A percentile compares a stretch with the other conserved stretches of the same genome.
Conservation (phyloP, 345 rosid genomes). For the Boechera stricta region DNA sequence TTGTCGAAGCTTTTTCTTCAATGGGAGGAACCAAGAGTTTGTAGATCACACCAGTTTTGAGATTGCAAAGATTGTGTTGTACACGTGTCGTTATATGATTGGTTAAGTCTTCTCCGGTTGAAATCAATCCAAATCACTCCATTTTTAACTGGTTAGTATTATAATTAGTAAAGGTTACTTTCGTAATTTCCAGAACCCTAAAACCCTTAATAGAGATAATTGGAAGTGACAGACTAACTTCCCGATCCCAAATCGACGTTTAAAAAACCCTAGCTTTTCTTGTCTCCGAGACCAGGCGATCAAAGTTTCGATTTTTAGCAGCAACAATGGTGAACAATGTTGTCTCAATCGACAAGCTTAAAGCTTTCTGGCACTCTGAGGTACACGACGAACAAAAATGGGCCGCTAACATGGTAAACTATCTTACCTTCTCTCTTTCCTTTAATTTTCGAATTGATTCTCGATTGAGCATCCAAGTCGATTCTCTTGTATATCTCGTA, state of each 20-base stretch:
- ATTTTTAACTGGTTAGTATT: not conserved
- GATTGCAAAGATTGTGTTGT: constrained; percentile 35
- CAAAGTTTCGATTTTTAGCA: constrained; percentile 20
- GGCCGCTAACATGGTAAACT: constrained; percentile 67
- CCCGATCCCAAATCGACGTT: constrained; percentile 21
- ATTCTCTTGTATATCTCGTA: not conserved
- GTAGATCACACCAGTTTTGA: constrained; percentile 31
- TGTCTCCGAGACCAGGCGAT: constrained; percentile 8
- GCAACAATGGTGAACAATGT: constrained; percentile 57
- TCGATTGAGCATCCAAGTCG: not conserved
- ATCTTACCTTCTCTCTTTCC: constrained; percentile 2
- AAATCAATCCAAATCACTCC: constrained; percentile 34
- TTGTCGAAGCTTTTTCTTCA: constrained; percentile 21
- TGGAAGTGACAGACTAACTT: constrained; percentile 5
- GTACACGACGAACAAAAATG: constrained; percentile 74
- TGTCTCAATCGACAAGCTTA: constrained; percentile 59
- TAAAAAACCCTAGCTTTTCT: constrained; percentile 19
- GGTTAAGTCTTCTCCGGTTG: constrained; percentile 13
- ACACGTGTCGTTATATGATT: constrained; percentile 39
- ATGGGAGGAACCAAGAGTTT: constrained; percentile 26
- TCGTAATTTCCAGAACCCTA: constrained; percentile 15
- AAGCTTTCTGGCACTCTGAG: constrained; percentile 68
- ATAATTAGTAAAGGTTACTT: constrained; percentile 26
- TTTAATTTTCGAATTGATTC: constrained; percentile 1
- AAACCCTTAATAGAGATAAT: constrained; percentile 5